Evolutionary conservation across 306 rosid genomes (phyloP), one percentile per base, ranked within the genome.

Genomic region (Biancaea sappan): DNA sequence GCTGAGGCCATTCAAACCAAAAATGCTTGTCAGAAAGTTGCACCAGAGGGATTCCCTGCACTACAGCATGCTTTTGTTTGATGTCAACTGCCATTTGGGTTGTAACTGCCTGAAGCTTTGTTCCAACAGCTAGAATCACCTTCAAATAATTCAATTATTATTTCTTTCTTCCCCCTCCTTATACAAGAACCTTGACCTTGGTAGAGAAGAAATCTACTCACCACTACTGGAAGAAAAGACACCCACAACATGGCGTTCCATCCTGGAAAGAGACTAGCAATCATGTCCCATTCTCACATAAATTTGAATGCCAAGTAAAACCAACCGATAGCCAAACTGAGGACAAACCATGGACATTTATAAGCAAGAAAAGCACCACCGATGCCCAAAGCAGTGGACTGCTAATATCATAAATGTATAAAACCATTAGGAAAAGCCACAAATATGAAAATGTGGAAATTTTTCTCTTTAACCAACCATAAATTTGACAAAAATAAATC

Each of bases 21-120:
- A 93, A 93, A 56, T 93, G 79, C 69, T 81, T 79, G 84, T 93
- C 98, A 15, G 98, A 82, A 73, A 93, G 96, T 88, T 93, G 97
- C 66, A 93, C 98, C 5, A 93, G 96, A 52, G 98, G 98, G 66
- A 93, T 93, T 61, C 98, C 98, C 75, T 93, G 97, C 69, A 93
- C 98, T 65, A 91, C 98, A 0, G 93, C 96, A 68, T 93, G 98
- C 51, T 94, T 84, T 79, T 93, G 89, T 77, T 87, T 75, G 74
- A 93, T 93, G 76, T 93, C 97, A 60, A 93, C 78, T 13, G 97
- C 97, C 98, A 91, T 93, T 72, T 86, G 66, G 3, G 92, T 77
- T 85, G 91, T 93, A 73, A 91, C 89, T 58, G 81, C 96, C 82
- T 91, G 98, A 69, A 93, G 88, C 86, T 93, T 91, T 69, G 97